phyloP scores from a whole-genome alignment of 192 early-diverging fungal species.

The Obelidium mucronatum region DNA sequence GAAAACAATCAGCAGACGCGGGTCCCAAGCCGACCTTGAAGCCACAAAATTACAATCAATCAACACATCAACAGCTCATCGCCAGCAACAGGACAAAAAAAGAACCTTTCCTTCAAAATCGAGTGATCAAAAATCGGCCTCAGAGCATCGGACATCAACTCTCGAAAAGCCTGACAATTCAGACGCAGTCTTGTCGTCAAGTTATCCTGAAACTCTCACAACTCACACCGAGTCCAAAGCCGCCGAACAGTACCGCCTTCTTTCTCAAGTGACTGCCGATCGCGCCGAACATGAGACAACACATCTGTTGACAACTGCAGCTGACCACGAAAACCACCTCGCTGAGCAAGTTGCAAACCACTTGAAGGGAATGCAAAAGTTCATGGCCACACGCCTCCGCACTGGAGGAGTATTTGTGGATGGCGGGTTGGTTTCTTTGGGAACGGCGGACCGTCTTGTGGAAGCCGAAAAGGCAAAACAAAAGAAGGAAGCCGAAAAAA shows the following conservation, averaged over 20 bases:
- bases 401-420: slow-evolving; percentile 18
- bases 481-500: not conserved
- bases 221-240: slow-evolving; percentile 13
- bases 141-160: not conserved
- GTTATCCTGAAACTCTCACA: too few species aligned
- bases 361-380: slow-evolving; percentile 10
- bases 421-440: not conserved
- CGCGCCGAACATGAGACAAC: slow-evolving; percentile 15
- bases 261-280: not conserved
- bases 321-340: not conserved
- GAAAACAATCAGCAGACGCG: not conserved
- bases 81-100: not conserved
- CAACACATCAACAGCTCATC: not conserved
- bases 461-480: slow-evolving; percentile 4
- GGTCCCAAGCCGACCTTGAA: not conserved
- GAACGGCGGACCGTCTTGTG: slow-evolving; percentile 9
- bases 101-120: not conserved
- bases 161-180: not conserved
- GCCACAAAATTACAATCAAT: not conserved
- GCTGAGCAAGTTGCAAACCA: slow-evolving; percentile 14
- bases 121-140: not conserved
- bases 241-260: not conserved
- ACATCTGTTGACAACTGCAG: not conserved
- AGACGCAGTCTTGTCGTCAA: not conserved
- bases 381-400: not conserved